These are phyloP conservation scores for Thielaviopsis populi DNA, from an alignment of 2,329 filamentous ascomycete genomes.

Conservation along the genomic window DNA sequence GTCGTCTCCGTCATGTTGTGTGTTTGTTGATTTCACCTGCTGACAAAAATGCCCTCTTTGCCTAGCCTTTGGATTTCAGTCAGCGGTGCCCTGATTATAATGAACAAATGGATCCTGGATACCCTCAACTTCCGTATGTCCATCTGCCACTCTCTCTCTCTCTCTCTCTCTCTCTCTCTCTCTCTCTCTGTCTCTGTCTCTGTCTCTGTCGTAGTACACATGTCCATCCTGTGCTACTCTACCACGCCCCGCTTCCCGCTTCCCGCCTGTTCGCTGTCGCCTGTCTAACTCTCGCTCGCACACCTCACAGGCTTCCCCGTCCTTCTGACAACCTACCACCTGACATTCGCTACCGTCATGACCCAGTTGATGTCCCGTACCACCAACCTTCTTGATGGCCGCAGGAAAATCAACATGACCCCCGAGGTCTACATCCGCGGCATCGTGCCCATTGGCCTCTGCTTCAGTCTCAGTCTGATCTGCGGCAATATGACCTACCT, in stretches of 20 bases:
- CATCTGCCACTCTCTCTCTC: not conserved
- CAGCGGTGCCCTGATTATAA: slow-evolving; percentile 88
- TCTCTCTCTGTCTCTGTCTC: too few relatives aligned
- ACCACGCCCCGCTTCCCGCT: slow-evolving; percentile 7
- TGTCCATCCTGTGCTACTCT: not conserved
- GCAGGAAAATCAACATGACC: slow-evolving; percentile 96
- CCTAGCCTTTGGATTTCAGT: slow-evolving; percentile 59
- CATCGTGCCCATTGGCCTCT: slow-evolving; percentile 86
- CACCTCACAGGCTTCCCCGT: slow-evolving; percentile 46
- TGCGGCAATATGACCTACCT: slow-evolving; percentile 93
- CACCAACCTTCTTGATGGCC: slow-evolving; percentile 77
- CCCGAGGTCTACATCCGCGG: slow-evolving; percentile 82
- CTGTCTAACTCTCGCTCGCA: slow-evolving; percentile 24
- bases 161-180: too few relatives aligned
- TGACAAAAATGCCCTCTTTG: not conserved
- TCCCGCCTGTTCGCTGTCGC: not conserved
- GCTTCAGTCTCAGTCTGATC: slow-evolving; percentile 92
- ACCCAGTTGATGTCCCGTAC: slow-evolving; percentile 87
- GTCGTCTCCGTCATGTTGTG: too few relatives aligned
- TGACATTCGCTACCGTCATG: slow-evolving; percentile 83
- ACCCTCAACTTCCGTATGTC: slow-evolving; percentile 56
- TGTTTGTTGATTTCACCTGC: not conserved
- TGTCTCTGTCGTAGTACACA: too few relatives aligned
- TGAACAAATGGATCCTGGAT: slow-evolving; percentile 97
- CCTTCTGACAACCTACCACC: slow-evolving; percentile 89